Evolutionary conservation across 1,139 yeast genomes (phyloP), one percentile per base, ranked within the genome.

Genomic region (Pneumocystis murina): DNA sequence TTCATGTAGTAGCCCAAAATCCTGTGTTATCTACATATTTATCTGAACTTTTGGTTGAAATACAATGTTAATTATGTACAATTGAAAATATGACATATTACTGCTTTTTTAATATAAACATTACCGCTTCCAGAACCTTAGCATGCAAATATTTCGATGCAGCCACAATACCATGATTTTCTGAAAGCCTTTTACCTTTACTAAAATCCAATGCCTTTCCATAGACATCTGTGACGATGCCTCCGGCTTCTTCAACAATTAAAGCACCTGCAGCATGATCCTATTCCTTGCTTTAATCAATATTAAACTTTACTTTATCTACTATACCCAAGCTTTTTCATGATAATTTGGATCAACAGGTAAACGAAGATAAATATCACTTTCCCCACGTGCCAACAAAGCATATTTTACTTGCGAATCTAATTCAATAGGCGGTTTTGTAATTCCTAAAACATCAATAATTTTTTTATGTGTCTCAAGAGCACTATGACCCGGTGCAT

Each of bases 361-460:
- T 66, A 94, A 77, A 69, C 99, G 84, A 68, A 92, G 79, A 70
- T 94, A 92, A 35, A 91, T 82, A 71, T 92, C 97, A 3, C 97
- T 97, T 67, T 87, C 86, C 59, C 98, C 98, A 69, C 86, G 81
- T 12, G 97, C 85, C 65, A 92, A 80, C 20, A 91, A 83, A 76
- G 97, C 91, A 76, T 92, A 92, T 73, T 92, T 92, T 33, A 90
- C 98, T 75, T 92, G 98, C 2, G 97, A 89, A 74, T 92, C 99
- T 77, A 94, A 79, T 35, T 78, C 72, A 40, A 78, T 78, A 2
- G 79, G 72, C 1, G 76, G 75, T 66, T 71, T 71, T 71, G 89
- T 86, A 48, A 88, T 87, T 0, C 85, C 85, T 60, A 92, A 78
- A 43, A 73, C 72, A 33, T 76, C 68, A 68, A 95, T 95, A 70